Conservation (phyloP, 768 basidiomycete species). For the Aureoboletus auriporus region DNA sequence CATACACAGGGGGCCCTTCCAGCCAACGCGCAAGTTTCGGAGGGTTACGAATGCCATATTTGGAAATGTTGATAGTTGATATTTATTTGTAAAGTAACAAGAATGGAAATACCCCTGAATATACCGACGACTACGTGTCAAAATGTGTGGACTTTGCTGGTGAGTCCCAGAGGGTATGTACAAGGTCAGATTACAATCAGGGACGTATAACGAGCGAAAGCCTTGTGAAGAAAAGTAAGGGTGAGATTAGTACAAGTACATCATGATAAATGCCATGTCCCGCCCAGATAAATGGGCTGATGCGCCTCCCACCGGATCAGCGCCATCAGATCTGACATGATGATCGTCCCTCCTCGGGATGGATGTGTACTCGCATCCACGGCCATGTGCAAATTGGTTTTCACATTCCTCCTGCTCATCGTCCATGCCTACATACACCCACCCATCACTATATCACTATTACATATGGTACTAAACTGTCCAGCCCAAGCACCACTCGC, state of each 20-base stretch:
- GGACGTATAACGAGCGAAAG: no score
- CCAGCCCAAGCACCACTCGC: slow-evolving; percentile 5
- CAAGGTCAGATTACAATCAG: no score
- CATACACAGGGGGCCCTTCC: slow-evolving; percentile 14
- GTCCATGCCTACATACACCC: slow-evolving; percentile 5
- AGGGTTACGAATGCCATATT: slow-evolving; percentile 14
- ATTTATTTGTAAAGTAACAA: slow-evolving; percentile 6
- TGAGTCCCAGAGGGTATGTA: no score
- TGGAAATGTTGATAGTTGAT: slow-evolving; percentile 13
- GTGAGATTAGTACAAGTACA: no score
- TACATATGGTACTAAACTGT: slow-evolving; percentile 19
- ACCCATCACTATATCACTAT: not conserved
- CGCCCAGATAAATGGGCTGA: not conserved
- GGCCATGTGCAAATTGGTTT: no score
- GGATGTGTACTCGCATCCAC: not conserved
- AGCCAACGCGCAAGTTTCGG: not conserved
- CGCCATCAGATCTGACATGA: no score
- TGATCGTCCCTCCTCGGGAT: no score
- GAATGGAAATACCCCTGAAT: slow-evolving; percentile 11
- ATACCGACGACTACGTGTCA: no score
- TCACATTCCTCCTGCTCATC: slow-evolving; percentile 4
- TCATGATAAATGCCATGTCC: no score
- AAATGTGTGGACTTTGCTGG: no score
- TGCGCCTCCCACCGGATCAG: slow-evolving; percentile 2
- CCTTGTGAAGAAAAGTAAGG: no score